These are phyloP conservation scores for Mycena metata DNA, from an alignment of 768 basidiomycete species.

Conservation along the genomic window DNA sequence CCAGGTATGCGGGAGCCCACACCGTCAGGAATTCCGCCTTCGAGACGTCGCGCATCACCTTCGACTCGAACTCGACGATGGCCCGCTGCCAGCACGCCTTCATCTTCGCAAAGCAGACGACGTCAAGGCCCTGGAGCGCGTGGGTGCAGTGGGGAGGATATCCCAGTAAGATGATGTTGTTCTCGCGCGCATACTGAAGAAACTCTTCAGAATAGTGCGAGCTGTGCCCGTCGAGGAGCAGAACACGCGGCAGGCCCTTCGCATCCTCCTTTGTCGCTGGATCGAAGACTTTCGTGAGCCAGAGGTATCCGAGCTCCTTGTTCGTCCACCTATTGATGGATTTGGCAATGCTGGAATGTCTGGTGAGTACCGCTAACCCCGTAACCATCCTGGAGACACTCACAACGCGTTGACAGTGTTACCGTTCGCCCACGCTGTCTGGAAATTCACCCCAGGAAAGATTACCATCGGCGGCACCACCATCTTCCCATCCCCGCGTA, in stretches of 20 bases:
- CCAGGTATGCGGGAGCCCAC: no score
- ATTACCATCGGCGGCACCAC: constrained; percentile 41
- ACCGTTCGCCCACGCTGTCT: constrained; percentile 40
- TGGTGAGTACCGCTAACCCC: background rate
- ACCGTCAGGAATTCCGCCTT: no score
- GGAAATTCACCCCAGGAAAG: constrained; percentile 46
- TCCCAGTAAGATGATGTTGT: no score
- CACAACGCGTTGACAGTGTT: constrained; percentile 44
- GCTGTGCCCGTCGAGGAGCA: constrained; percentile 51
- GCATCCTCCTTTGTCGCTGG: constrained; percentile 44
- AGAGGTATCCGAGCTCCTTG: constrained; percentile 35
- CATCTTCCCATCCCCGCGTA: constrained; percentile 46
- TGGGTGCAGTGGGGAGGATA: no score
- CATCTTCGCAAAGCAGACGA: no score
- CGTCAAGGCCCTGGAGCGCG: no score
- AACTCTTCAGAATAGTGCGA: no score
- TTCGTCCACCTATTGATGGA: constrained; percentile 49
- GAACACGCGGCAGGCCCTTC: constrained; percentile 37
- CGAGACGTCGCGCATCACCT: no score
- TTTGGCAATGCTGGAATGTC: constrained; percentile 37
- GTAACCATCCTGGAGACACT: constrained; percentile 19
- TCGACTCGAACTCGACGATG: no score
- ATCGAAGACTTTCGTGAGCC: constrained; percentile 47
- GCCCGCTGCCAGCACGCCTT: no score
- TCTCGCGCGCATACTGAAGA: no score